Percentiles rank a stretch among this genome's conserved stretches.
phyloP scores from a whole-genome alignment of 768 basidiomycete species.

The Hypholoma sublateritium region DNA sequence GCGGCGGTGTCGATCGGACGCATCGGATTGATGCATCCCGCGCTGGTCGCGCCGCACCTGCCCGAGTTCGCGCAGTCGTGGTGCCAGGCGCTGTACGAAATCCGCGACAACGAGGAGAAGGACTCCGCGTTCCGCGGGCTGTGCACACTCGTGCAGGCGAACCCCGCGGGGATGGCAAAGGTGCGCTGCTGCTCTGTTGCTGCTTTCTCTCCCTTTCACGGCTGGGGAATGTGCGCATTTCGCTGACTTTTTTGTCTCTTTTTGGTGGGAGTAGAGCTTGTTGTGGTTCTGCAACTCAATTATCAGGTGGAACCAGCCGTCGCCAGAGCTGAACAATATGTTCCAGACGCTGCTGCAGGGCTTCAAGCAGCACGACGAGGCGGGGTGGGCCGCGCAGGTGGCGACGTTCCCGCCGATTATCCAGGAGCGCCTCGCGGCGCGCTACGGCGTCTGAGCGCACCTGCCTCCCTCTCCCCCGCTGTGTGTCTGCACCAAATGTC shows the following conservation, averaged over 20 bases:
- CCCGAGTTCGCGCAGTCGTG: constrained; percentile 91
- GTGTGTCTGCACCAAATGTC: neutral
- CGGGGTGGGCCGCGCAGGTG: constrained; percentile 85
- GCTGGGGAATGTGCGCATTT: neutral
- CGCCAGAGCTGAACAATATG: constrained; percentile 89
- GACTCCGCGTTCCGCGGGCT: constrained; percentile 98
- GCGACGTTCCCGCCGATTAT: constrained; percentile 84
- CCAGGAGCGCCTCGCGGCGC: constrained; percentile 80
- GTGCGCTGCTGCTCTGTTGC: constrained; percentile 39
- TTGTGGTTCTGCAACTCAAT: constrained; percentile 99
- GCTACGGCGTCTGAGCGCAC: constrained; percentile 74
- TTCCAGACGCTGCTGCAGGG: constrained; percentile 88
- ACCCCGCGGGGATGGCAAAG: constrained; percentile 92
- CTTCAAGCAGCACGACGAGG: constrained; percentile 86
- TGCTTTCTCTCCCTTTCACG: too few species aligned
- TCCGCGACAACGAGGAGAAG: constrained; percentile 99
- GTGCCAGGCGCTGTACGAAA: constrained; percentile 97
- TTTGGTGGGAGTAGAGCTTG: constrained; percentile 59
- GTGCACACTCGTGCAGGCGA: constrained; percentile 92
- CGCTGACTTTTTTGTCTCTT: neutral
- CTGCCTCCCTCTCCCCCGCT: neutral
- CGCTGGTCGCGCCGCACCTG: constrained; percentile 84
- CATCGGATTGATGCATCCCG: constrained; percentile 91
- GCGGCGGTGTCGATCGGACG: constrained; percentile 98
- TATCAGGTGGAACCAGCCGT: constrained; percentile 92